phyloP scores from a whole-genome alignment of 768 basidiomycete species.

The Chalciporus pseudorubinellus region DNA sequence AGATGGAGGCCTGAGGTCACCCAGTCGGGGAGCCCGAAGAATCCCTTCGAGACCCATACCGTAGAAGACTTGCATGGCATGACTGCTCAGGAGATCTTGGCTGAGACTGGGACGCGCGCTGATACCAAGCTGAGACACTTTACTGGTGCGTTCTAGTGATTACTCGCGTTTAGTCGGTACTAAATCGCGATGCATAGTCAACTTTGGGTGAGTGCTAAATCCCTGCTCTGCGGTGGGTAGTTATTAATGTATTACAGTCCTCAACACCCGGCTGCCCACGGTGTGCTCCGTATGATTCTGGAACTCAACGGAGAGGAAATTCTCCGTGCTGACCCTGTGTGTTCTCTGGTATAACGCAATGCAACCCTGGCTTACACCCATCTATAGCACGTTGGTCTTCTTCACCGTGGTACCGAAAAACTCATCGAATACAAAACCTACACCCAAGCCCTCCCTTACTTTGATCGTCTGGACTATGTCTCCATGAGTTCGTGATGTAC shows the following conservation, averaged over 20 bases:
- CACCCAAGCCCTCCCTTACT: constrained; percentile 95
- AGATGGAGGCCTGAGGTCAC: constrained; percentile 22
- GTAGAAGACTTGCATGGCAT: constrained; percentile 86
- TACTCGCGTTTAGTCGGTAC: constrained; percentile 1
- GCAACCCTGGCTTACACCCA: constrained; percentile 6
- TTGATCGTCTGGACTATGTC: constrained; percentile 98
- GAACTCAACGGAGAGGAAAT: constrained; percentile 98
- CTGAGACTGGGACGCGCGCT: constrained; percentile 65
- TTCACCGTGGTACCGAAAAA: constrained; percentile 98
- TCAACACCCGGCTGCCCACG: constrained; percentile 98
- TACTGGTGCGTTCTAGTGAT: constrained; percentile 58
- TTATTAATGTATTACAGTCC: constrained; percentile 39
- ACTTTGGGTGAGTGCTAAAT: constrained; percentile 68
- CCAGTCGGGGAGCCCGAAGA: constrained; percentile 37
- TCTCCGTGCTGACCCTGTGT: constrained; percentile 77
- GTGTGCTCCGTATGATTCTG: constrained; percentile 94
- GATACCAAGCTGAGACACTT: constrained; percentile 90
- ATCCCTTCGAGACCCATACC: constrained; percentile 62
- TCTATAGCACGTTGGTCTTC: constrained; percentile 82
- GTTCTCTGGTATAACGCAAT: constrained; percentile 16
- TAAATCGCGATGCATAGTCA: constrained; percentile 53
- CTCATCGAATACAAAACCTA: constrained; percentile 99
- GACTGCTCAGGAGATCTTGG: constrained; percentile 74
- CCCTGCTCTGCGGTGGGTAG: background rate
- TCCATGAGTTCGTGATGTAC: constrained; percentile 85